Conservation (phyloP, 2,329 filamentous ascomycete species). For the Xylaria sp. region DNA sequence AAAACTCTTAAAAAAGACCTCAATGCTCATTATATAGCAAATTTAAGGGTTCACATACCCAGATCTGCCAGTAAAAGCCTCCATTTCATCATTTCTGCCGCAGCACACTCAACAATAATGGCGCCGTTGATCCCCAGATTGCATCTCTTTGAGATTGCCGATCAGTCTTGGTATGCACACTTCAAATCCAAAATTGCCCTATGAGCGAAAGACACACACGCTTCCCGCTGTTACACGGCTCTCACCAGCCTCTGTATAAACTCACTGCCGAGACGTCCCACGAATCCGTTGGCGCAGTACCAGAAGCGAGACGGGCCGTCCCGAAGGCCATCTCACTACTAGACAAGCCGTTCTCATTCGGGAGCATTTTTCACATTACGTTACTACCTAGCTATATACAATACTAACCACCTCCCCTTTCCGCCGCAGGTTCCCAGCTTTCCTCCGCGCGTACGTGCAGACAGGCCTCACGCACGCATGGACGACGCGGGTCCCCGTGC, state of each 20-base stretch:
- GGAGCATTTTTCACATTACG: background rate
- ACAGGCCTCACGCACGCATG: constrained; percentile 68
- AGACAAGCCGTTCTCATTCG: background rate
- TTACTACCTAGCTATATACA: background rate
- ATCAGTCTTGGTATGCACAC: constrained; percentile 64
- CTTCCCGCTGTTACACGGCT: background rate
- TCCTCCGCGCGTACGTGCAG: constrained; percentile 69
- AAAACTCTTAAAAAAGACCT: background rate
- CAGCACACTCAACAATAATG: constrained; percentile 22
- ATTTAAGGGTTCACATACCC: background rate
- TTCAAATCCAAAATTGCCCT: background rate
- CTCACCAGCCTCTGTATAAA: background rate
- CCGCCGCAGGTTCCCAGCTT: constrained; percentile 64
- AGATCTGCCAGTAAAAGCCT: background rate
- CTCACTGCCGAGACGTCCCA: background rate
- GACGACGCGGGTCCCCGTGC: constrained; percentile 62
- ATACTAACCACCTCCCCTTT: background rate
- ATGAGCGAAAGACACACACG: too few species aligned
- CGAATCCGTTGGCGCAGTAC: too few species aligned
- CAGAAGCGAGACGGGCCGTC: background rate
- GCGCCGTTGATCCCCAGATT: constrained; percentile 59
- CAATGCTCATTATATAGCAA: background rate
- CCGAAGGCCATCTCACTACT: background rate
- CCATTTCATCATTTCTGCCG: background rate
- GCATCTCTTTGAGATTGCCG: constrained; percentile 71